Evolutionary conservation across 495 filamentous ascomycete species (phyloP).

Genomic region (Mytilinidion resinicola): DNA sequence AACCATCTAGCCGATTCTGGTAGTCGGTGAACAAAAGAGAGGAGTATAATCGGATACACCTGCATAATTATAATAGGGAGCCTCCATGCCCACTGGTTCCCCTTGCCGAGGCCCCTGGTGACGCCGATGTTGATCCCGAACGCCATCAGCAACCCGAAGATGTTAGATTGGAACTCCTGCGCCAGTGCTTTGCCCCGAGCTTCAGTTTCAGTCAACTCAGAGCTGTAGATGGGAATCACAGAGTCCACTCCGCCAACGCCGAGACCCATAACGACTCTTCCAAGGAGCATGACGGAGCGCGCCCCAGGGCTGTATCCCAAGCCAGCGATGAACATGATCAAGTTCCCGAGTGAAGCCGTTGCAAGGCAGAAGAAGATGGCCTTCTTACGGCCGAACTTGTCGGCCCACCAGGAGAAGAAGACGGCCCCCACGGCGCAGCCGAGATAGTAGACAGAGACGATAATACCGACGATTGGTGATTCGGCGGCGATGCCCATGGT

Average conservation of each 20-base stretch:
- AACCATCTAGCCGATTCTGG: conserved; percentile 52
- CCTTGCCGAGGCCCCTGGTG: conserved; percentile 34
- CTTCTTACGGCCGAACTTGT: conserved; percentile 45
- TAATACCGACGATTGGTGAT: conserved; percentile 48
- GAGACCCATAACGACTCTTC: conserved; percentile 49
- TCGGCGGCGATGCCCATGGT: conserved; percentile 48
- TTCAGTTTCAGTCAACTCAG: conserved; percentile 46
- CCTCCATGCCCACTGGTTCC: conserved; percentile 47
- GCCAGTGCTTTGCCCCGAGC: conserved; percentile 48
- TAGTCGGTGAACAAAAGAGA: conserved; percentile 43
- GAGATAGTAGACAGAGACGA: conserved; percentile 55
- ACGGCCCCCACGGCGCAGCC: conserved; percentile 50
- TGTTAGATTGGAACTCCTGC: conserved; percentile 55
- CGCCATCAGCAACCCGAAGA: conserved; percentile 51
- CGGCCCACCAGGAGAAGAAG: conserved; percentile 43
- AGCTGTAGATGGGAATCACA: conserved; percentile 51
- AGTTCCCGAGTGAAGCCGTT: conserved; percentile 45
- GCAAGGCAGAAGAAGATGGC: conserved; percentile 46
- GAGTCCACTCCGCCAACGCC: conserved; percentile 54
- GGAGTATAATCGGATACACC: conserved; percentile 45
- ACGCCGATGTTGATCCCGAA: conserved; percentile 41
- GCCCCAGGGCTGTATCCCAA: conserved; percentile 41
- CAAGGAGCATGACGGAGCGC: conserved; percentile 45
- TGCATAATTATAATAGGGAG: conserved; percentile 58
- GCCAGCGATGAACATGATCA: conserved; percentile 51